These are phyloP conservation scores for Meyerozyma smithsonii DNA, from an alignment of 1,139 yeast genomes.

Conservation along the genomic window DNA sequence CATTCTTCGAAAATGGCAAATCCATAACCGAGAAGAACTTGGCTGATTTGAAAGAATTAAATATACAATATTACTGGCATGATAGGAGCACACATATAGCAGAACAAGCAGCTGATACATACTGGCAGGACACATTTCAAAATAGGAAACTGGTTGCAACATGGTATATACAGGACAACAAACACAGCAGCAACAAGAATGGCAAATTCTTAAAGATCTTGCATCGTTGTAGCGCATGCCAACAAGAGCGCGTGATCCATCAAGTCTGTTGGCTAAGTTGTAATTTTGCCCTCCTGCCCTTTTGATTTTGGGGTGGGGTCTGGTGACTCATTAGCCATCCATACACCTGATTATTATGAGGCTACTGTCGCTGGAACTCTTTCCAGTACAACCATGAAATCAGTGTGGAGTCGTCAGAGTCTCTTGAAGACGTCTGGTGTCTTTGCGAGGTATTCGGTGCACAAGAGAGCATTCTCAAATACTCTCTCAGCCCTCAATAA, in stretches of 20 bases:
- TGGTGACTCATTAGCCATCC: not conserved
- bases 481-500: not conserved
- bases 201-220: too few species aligned
- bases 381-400: not conserved
- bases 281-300: too few species aligned
- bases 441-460: not conserved
- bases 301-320: too few species aligned
- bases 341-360: not conserved
- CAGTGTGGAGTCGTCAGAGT: not conserved
- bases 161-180: not conserved
- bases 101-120: not conserved
- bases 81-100: not conserved
- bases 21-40: not conserved
- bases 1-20: not conserved
- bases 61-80: too few species aligned
- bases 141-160: not conserved
- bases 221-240: too few species aligned
- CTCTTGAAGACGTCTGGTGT: not conserved
- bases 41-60: not conserved
- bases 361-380: not conserved
- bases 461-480: not conserved
- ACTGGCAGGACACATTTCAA: not conserved
- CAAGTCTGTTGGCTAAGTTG: too few species aligned
- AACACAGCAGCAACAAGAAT: not conserved
- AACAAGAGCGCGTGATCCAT: too few species aligned